Conservation (phyloP, 768 basidiomycete genomes). For the Russula lepida region DNA sequence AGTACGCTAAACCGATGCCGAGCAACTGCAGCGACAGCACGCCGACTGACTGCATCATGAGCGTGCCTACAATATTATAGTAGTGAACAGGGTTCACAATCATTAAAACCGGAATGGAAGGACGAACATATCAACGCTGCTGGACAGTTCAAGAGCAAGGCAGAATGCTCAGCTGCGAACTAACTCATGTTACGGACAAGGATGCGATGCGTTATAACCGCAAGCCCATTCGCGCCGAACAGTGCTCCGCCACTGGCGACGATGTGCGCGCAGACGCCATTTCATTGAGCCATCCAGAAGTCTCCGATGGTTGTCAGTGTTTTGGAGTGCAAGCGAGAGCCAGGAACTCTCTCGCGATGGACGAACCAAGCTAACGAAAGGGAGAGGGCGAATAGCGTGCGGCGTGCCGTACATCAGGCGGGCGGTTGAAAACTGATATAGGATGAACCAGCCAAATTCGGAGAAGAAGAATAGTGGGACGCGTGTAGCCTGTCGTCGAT, state of each 20-base stretch:
- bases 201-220: slow-evolving; percentile 53
- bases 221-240: slow-evolving; percentile 59
- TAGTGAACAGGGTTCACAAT: background rate
- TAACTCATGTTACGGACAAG: slow-evolving; percentile 73
- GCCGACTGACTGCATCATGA: slow-evolving; percentile 45
- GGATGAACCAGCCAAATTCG: slow-evolving; percentile 55
- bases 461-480: slow-evolving; percentile 73
- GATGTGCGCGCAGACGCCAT: slow-evolving; percentile 43
- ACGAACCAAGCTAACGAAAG: slow-evolving; percentile 36
- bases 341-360: slow-evolving; percentile 30
- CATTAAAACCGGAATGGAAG: background rate
- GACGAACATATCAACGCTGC: slow-evolving; percentile 59
- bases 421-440: slow-evolving; percentile 70
- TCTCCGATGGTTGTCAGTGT: slow-evolving; percentile 4
- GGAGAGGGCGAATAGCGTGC: slow-evolving; percentile 42
- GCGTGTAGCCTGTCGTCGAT: slow-evolving; percentile 41
- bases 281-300: slow-evolving; percentile 35
- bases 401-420: slow-evolving; percentile 51
- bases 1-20: slow-evolving; percentile 66
- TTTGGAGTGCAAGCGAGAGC: background rate
- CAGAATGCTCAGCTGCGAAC: slow-evolving; percentile 65
- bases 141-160: slow-evolving; percentile 65
- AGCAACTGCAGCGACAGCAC: slow-evolving; percentile 55
- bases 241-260: slow-evolving; percentile 49
- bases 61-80: slow-evolving; percentile 45